Evolutionary conservation across 176 grass and related monocot genomes (phyloP), one percentile per base, ranked within the genome.

Genomic region (Carex cristatella): DNA sequence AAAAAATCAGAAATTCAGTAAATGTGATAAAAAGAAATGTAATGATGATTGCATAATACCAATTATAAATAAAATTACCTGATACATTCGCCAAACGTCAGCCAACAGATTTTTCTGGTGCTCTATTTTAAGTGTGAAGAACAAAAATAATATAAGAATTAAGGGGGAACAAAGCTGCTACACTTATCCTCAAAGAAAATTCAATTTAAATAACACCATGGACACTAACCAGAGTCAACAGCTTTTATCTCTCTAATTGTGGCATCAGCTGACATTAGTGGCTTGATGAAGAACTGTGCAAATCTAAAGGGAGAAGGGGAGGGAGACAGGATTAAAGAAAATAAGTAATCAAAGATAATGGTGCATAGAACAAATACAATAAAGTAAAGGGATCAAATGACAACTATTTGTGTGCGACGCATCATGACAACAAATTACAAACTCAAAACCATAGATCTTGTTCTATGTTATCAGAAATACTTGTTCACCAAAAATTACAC

Each of bases 201-300:
- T 5, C 3, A 87, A 86, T 69, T 65, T 48, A 13, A 76, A 54
- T 9, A 76, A 23, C n/a, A 51, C 61, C 5, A 80, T 18, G 12
- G 62, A 46, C 60, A 88, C 27, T 57, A 87, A 95, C 96, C 96
- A 91, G 96, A 98, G 83, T 98, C 91, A 79, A 98, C 93, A 75
- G 96, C 91, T 89, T 95, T 98, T 89, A 98, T 95, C 88, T 98
- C 96, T 81, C 96, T 88, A 89, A 95, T 84, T 64, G 90, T 92
- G 80, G 93, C 96, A 86, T 98, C 96, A 84, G 88, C 57, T 49
- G 96, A 98, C 93, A 98, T 95, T 88, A 98, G 86, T 79, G 96
- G 93, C 61, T 87, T 98, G 84, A 98, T 92, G 86, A 98, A 98
- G 77, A 98, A 98, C 83, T 98, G 96, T 3, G 96, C 87, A 94